Evolutionary conservation across 2,329 filamentous ascomycete species (phyloP), one percentile per base, ranked within the genome.

Genomic region (Myriosclerotinia duriaeana): DNA sequence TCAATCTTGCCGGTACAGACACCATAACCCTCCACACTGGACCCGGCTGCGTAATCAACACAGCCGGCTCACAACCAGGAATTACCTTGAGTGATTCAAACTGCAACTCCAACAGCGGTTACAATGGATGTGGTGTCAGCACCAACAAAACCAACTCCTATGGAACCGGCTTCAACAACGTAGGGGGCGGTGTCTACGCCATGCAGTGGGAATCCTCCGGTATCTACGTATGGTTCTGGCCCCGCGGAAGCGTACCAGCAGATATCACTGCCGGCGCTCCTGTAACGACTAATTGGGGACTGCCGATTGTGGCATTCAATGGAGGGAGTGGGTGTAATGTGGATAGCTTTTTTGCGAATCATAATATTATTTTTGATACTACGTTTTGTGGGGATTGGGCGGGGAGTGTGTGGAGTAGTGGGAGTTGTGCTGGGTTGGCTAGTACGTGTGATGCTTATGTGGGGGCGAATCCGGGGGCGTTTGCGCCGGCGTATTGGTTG

Each of bases 151-250:
- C 82, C 60, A 76, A 80, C 54, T 85, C 83, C 71, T 91, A 87
- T 71, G 90, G 90, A 17, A 80, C 84, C 30, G 86, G 84, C 8
- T 93, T 96, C 81, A 95, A 96, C 78, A 79, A 79, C 34, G 83
- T 78, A 42, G 83, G 84, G 12, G 90, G 90, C 22, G 91, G 90
- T 46, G 82, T 93, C 59, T 93, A 90, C 73, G 89, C 87, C 44
- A 85, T 89, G 65, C 87, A 93, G 77, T 96, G 93, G 91, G 92
- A 89, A 2, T 82, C 84, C 36, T 76, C 84, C 0, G 83, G 82
- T 69, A 95, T 98, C 77, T 84, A 84, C 50, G 83, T 96, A 70
- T 97, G 88, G 86, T 94, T 92, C 83, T 97, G 96, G 79, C 82
- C 88, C 0, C 88, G 90, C 40, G 71, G 77, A 68, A 76, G 76